Evolutionary conservation across 805 yeast genomes (phyloP).

Genomic region (Blastobotrys americana): DNA sequence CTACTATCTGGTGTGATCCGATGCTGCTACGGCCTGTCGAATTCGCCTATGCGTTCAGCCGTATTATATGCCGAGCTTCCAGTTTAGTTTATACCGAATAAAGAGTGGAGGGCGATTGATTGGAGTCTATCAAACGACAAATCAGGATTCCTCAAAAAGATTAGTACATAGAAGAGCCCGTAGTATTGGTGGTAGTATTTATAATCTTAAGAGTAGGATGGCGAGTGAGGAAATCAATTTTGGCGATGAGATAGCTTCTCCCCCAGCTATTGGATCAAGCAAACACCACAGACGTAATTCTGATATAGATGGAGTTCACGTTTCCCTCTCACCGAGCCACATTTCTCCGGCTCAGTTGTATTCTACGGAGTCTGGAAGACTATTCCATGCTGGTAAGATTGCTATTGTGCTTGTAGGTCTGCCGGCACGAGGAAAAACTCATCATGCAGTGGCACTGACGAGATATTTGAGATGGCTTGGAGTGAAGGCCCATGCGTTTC

Average conservation of each 20-base stretch:
- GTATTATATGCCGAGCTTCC: too few species aligned
- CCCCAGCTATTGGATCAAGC: background rate
- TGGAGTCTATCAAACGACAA: too few species aligned
- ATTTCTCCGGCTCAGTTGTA: slow-evolving; percentile 89
- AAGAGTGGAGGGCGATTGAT: too few species aligned
- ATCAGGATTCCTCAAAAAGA: too few species aligned
- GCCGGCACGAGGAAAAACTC: slow-evolving; percentile 95
- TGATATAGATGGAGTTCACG: slow-evolving; percentile 21
- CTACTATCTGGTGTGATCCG: too few species aligned
- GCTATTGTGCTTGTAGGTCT: slow-evolving; percentile 84
- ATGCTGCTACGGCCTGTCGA: too few species aligned
- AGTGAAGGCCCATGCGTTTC: slow-evolving; percentile 85
- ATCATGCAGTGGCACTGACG: slow-evolving; percentile 82
- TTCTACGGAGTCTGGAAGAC: slow-evolving; percentile 83
- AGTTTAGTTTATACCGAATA: too few species aligned
- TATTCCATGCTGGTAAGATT: slow-evolving; percentile 93
- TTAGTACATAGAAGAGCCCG: too few species aligned
- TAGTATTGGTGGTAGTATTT: too few species aligned
- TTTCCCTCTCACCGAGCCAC: slow-evolving; percentile 38
- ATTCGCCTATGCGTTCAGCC: too few species aligned
- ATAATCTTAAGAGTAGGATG: too few species aligned
- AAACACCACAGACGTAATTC: slow-evolving; percentile 13
- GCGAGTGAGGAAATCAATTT: background rate
- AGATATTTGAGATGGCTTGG: slow-evolving; percentile 95
- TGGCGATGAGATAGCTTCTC: background rate